Conservation (phyloP, 2,329 filamentous ascomycete species). For the Sporothrix phasma region DNA sequence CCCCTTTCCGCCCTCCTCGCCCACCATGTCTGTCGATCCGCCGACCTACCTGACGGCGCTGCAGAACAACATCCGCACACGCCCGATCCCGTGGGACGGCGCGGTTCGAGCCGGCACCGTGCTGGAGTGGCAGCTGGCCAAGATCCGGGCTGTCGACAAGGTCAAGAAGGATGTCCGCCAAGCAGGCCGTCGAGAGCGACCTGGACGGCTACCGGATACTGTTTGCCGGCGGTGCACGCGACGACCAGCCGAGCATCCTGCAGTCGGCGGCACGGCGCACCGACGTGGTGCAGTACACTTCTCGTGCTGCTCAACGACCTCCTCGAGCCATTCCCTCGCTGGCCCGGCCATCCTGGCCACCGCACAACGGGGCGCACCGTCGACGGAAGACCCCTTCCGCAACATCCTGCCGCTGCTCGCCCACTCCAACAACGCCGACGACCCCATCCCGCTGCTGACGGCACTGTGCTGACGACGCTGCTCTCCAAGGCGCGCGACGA, state of each 20-base stretch:
- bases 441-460: conserved; percentile 80
- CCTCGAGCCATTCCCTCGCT: conserved; percentile 68
- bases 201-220: conserved; percentile 69
- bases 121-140: conserved; percentile 85
- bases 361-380: not conserved
- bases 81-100: conserved; percentile 96
- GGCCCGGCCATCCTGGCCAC: conserved; percentile 56
- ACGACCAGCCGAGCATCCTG: conserved; percentile 61
- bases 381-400: conserved; percentile 60
- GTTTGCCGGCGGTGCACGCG: conserved; percentile 70
- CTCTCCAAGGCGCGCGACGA: conserved; percentile 58
- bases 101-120: conserved; percentile 88
- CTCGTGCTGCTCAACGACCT: conserved; percentile 81
- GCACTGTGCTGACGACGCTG: conserved; percentile 73
- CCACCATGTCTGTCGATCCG: conserved; percentile 76
- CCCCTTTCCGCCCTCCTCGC: not conserved
- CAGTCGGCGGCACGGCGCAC: conserved; percentile 76
- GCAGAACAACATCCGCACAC: conserved; percentile 92
- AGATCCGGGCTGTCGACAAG: conserved; percentile 95
- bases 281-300: conserved; percentile 91
- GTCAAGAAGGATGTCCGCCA: conserved; percentile 84
- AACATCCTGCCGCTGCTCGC: conserved; percentile 75
- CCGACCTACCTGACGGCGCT: conserved; percentile 77
- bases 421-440: conserved; percentile 63
- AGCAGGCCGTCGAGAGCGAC: conserved; percentile 71